Evolutionary conservation across 2,329 filamentous ascomycete species (phyloP), one percentile per base, ranked within the genome.

Genomic region (Trichoderma cornu-damae): DNA sequence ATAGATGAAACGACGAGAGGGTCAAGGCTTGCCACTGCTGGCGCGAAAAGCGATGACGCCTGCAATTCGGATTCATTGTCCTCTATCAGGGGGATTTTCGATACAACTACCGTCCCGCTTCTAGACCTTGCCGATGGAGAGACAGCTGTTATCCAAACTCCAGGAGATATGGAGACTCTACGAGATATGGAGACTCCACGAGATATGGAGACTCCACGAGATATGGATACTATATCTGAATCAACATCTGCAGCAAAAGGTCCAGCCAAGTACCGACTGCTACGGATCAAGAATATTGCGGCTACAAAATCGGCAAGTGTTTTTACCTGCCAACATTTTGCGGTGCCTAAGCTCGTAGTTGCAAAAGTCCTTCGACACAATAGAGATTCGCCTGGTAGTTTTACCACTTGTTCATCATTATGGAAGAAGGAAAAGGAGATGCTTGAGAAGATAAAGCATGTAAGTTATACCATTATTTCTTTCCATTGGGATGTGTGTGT

Each of bases 61-160:
- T 9, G 9, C 9, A 6, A 2, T 7, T 6, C 28, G 28, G 6
- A 6, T 30, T 6, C 9, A 9, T 30, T 30, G 28, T 9, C 28
- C 6, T 9, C 28, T 2, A 6, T 9, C 28, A 6, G 28, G 7
- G 46, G 42, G 4, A 44, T 57, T 26, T 5, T 28, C 38, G 7
- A 20, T n/a, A 34, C 35, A 16, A 4, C 35, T 9, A 8, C 37
- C 11, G 18, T 22, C 9, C 28, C 54, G 1, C 16, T 57, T n/a
- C 28, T 57, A 20, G 54, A 57, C 4, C 54, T 57, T 28, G 12
- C 3, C 18, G 46, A 57, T 12, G 37, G 28, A 35, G 54, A 57
- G 3, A n/a, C 20, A 12, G 54, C 46, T 5, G 3, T 28, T 20
- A 44, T 57, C 14, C 7, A 6, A 9, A 16, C 30, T 9, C 12